Percentiles rank a stretch among this genome's conserved stretches.
phyloP scores from a whole-genome alignment of 2,329 filamentous ascomycete species.

The Verticillium dahliae region DNA sequence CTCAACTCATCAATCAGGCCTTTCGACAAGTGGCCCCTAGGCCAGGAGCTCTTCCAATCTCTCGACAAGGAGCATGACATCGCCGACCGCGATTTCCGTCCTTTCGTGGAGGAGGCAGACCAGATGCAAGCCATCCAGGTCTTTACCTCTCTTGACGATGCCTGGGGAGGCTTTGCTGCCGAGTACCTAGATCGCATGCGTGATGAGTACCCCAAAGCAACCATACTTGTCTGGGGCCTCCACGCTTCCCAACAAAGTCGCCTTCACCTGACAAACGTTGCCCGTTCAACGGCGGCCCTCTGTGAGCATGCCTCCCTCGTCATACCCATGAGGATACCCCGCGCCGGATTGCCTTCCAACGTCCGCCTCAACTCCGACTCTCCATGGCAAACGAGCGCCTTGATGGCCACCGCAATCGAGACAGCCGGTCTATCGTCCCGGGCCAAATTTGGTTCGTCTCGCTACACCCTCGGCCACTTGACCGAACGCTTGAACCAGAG shows the following conservation, averaged over 20 bases:
- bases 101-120: constrained; percentile 89
- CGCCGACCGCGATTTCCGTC: constrained; percentile 81
- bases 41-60: constrained; percentile 66
- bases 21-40: constrained; percentile 70
- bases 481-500: constrained; percentile 64
- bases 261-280: constrained; percentile 64
- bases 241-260: constrained; percentile 61
- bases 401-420: constrained; percentile 73
- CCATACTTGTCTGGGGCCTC: constrained; percentile 81
- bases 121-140: constrained; percentile 83
- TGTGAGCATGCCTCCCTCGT: constrained; percentile 69
- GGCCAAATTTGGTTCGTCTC: constrained; percentile 39
- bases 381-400: constrained; percentile 72
- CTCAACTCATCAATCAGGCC: constrained; percentile 73
- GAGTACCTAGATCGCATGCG: constrained; percentile 70
- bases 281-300: constrained; percentile 63
- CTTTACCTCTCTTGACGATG: constrained; percentile 65
- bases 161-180: constrained; percentile 72
- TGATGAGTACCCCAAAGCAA: constrained; percentile 86
- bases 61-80: constrained; percentile 79
- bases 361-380: constrained; percentile 57
- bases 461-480: constrained; percentile 51
- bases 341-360: constrained; percentile 47
- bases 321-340: constrained; percentile 64
- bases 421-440: constrained; percentile 72